Percentiles rank a stretch among this genome's conserved stretches.
Conservation (phyloP, 2,329 filamentous ascomycete genomes). For the Phaeosphaeriaceae sp. region DNA sequence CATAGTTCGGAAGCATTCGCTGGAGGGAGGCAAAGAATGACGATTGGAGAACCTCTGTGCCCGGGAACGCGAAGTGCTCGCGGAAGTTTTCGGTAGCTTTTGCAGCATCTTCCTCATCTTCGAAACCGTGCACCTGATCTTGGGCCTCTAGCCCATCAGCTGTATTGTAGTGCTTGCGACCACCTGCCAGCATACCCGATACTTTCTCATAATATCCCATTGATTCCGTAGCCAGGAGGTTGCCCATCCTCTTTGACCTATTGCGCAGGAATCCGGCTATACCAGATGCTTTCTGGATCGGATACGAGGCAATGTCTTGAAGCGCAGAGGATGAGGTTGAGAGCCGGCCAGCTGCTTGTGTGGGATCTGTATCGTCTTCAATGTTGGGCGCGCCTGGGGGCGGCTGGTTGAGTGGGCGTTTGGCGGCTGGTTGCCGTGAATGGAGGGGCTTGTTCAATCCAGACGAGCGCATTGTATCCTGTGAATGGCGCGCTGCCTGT, state of each 20-base stretch:
- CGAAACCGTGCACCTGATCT: slow-evolving; percentile 65
- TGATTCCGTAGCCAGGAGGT: slow-evolving; percentile 83
- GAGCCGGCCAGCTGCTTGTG: slow-evolving; percentile 32
- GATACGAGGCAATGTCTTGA: slow-evolving; percentile 74
- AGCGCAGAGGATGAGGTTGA: slow-evolving; percentile 61
- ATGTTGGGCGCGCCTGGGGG: slow-evolving; percentile 23
- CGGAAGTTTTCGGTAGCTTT: slow-evolving; percentile 75
- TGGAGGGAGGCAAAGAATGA: slow-evolving; percentile 94
- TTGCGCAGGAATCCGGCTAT: slow-evolving; percentile 84
- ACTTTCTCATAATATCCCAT: slow-evolving; percentile 98
- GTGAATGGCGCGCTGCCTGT: slow-evolving; percentile 37
- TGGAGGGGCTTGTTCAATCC: slow-evolving; percentile 24
- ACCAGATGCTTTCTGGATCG: slow-evolving; percentile 81
- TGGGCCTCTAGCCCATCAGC: slow-evolving; percentile 70
- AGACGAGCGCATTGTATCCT: slow-evolving; percentile 49
- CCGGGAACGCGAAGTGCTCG: slow-evolving; percentile 87
- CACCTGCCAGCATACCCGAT: slow-evolving; percentile 95
- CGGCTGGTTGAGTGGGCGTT: slow-evolving; percentile 18
- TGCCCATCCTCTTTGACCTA: slow-evolving; percentile 82
- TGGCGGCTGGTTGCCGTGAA: slow-evolving; percentile 19
- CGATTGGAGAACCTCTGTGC: slow-evolving; percentile 82
- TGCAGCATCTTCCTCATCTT: slow-evolving; percentile 63
- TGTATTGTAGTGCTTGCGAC: slow-evolving; percentile 86
- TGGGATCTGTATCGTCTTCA: slow-evolving; percentile 39
- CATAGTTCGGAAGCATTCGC: slow-evolving; percentile 88